Evolutionary conservation across 2,329 filamentous ascomycete genomes (phyloP).

Genomic region (Cordyceps cateniannulata): DNA sequence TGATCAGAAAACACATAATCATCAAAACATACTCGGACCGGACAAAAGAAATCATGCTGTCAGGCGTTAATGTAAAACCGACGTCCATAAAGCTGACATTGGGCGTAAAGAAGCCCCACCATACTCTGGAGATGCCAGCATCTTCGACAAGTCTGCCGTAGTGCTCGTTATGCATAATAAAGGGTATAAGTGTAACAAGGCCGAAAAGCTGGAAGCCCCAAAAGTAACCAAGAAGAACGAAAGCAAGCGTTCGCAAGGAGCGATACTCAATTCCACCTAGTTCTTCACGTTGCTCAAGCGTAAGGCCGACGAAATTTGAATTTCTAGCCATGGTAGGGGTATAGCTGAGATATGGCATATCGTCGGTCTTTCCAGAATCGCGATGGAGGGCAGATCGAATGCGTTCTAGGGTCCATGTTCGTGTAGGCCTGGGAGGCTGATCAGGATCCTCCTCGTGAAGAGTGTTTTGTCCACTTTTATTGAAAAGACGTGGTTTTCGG

Average conservation of each 20-base stretch:
- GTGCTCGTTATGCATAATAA: conserved; percentile 59
- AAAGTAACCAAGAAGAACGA: conserved; percentile 75
- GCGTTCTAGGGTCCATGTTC: conserved; percentile 48
- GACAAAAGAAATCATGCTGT: conserved; percentile 90
- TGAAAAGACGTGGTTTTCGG: conserved; percentile 36
- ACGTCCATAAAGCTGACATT: conserved; percentile 90
- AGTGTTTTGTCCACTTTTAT: conserved; percentile 29
- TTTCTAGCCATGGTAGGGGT: conserved; percentile 89
- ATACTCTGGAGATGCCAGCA: conserved; percentile 59
- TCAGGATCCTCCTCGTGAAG: conserved; percentile 25
- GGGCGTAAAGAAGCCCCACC: conserved; percentile 91
- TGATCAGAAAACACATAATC: conserved; percentile 76
- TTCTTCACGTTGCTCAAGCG: conserved; percentile 88
- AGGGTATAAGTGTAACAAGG: conserved; percentile 67
- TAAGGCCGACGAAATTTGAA: conserved; percentile 82
- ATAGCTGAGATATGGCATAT: conserved; percentile 89
- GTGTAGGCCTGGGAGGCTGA: conserved; percentile 6
- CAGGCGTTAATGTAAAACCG: conserved; percentile 85
- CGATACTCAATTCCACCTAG: conserved; percentile 95
- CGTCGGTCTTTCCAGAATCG: conserved; percentile 37
- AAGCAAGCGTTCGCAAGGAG: conserved; percentile 75
- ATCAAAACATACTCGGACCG: conserved; percentile 69
- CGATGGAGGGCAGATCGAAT: conserved; percentile 52
- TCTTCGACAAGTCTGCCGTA: conserved; percentile 61
- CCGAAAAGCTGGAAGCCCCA: conserved; percentile 76